Conservation (phyloP, 352 stramenopile species). For the Discostella stelligera region DNA sequence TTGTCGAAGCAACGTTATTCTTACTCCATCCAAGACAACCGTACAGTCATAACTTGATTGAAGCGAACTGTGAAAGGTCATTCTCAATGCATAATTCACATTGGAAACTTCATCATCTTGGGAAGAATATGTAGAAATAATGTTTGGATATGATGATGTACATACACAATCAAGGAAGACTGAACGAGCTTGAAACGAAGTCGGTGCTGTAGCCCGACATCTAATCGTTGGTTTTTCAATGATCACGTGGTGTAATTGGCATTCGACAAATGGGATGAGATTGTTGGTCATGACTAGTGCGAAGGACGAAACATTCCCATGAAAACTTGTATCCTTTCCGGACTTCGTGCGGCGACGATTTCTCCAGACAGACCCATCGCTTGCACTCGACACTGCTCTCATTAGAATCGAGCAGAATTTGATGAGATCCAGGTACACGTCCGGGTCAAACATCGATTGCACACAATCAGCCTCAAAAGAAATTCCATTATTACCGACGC, state of each 20-base stretch:
- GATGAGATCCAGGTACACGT: slow-evolving; percentile 38
- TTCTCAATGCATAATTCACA: slow-evolving; percentile 48
- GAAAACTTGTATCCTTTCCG: slow-evolving; percentile 10
- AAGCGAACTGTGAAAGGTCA: slow-evolving; percentile 15
- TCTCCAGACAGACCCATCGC: background rate
- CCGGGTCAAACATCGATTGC: slow-evolving; percentile 35
- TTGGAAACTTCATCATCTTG: slow-evolving; percentile 23
- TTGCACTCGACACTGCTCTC: slow-evolving; percentile 11
- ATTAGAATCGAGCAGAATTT: slow-evolving; percentile 13
- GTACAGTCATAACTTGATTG: slow-evolving; percentile 29
- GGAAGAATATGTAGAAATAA: slow-evolving; percentile 52
- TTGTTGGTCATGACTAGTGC: slow-evolving; percentile 46
- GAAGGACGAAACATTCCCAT: slow-evolving; percentile 40
- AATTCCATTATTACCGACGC: slow-evolving; percentile 13
- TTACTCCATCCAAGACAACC: slow-evolving; percentile 57
- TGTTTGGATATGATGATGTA: slow-evolving; percentile 59
- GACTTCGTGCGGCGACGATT: slow-evolving; percentile 2
- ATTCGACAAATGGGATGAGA: slow-evolving; percentile 47
- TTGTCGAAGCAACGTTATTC: slow-evolving; percentile 67
- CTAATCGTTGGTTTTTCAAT: slow-evolving; percentile 24
- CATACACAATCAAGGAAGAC: slow-evolving; percentile 45
- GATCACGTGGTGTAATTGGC: slow-evolving; percentile 29
- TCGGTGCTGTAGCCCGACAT: slow-evolving; percentile 19
- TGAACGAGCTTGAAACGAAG: slow-evolving; percentile 21
- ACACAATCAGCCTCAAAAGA: slow-evolving; percentile 41